Percentiles rank a stretch among this genome's conserved stretches.
Evolutionary conservation across 1,139 yeast genomes (phyloP).

Genomic region (Yamadazyma pseudoaaseri): DNA sequence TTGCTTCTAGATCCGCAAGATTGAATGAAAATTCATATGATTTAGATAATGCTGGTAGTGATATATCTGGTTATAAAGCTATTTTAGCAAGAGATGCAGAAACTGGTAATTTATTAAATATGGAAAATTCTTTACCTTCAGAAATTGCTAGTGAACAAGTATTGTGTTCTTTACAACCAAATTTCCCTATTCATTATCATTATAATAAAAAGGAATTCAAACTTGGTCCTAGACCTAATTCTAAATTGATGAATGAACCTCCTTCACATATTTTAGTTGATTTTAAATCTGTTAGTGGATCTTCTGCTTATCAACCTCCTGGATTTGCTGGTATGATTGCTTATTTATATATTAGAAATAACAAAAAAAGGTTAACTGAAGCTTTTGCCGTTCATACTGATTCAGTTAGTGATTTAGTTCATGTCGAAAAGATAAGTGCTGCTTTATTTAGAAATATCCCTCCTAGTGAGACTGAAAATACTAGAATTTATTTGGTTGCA

Average conservation of each 20-base stretch:
- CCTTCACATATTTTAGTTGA: slow-evolving; percentile 82
- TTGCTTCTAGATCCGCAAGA: slow-evolving; percentile 49
- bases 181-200: slow-evolving; percentile 59
- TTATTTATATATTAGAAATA: slow-evolving; percentile 68
- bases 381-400: slow-evolving; percentile 71
- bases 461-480: slow-evolving; percentile 59
- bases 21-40: slow-evolving; percentile 38
- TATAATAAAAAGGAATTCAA: slow-evolving; percentile 28
- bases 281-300: slow-evolving; percentile 68
- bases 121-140: slow-evolving; percentile 47
- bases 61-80: slow-evolving; percentile 76
- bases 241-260: slow-evolving; percentile 48
- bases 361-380: slow-evolving; percentile 69
- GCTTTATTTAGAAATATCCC: slow-evolving; percentile 81
- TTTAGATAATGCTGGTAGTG: slow-evolving; percentile 47
- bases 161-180: slow-evolving; percentile 69
- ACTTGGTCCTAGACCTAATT: slow-evolving; percentile 45
- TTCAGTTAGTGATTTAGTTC: slow-evolving; percentile 56
- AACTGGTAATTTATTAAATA: slow-evolving; percentile 62
- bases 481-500: slow-evolving; percentile 67
- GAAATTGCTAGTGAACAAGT: slow-evolving; percentile 67
- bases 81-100: slow-evolving; percentile 60
- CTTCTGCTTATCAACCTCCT: slow-evolving; percentile 60
- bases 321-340: slow-evolving; percentile 75
- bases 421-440: slow-evolving; percentile 69